Percentiles rank a stretch among this genome's conserved stretches.
Evolutionary conservation across 164 flowering plant genomes (phyloP).

Genomic region (Berberis thunbergii): DNA sequence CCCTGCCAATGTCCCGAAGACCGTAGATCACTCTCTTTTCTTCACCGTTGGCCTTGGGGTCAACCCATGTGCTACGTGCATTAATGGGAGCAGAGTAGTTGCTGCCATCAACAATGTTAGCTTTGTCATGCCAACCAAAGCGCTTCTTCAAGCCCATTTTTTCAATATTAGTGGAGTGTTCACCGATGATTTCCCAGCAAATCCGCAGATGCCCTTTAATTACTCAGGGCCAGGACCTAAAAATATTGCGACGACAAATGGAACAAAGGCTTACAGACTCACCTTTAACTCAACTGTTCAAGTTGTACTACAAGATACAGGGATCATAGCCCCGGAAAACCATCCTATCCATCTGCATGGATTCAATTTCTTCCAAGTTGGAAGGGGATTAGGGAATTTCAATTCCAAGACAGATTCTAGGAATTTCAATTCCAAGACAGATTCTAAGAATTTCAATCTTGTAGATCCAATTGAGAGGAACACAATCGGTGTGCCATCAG

Average conservation of each 20-base stretch:
- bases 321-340: constrained; percentile 54
- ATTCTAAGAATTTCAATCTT: constrained; percentile 50
- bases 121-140: constrained; percentile 60
- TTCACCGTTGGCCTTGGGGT: constrained; percentile 64
- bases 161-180: constrained; percentile 61
- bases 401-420: too few relatives aligned
- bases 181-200: constrained; percentile 63
- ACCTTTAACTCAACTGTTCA: constrained; percentile 49
- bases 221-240: constrained; percentile 37
- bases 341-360: constrained; percentile 82
- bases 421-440: constrained; percentile 42
- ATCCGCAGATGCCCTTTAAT: constrained; percentile 46
- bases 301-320: constrained; percentile 64
- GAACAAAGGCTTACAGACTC: constrained; percentile 47
- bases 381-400: constrained; percentile 50
- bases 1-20: constrained; percentile 58
- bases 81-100: constrained; percentile 53
- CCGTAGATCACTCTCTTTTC: constrained; percentile 39
- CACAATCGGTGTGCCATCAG: constrained; percentile 69
- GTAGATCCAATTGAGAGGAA: constrained; percentile 82
- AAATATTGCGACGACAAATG: constrained; percentile 38
- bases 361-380: constrained; percentile 64
- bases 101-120: constrained; percentile 61
- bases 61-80: constrained; percentile 58
- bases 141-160: constrained; percentile 63